Evolutionary conservation across 2,329 filamentous ascomycete species (phyloP), one percentile per base, ranked within the genome.

Genomic region (Torrubiella hemipterigena): DNA sequence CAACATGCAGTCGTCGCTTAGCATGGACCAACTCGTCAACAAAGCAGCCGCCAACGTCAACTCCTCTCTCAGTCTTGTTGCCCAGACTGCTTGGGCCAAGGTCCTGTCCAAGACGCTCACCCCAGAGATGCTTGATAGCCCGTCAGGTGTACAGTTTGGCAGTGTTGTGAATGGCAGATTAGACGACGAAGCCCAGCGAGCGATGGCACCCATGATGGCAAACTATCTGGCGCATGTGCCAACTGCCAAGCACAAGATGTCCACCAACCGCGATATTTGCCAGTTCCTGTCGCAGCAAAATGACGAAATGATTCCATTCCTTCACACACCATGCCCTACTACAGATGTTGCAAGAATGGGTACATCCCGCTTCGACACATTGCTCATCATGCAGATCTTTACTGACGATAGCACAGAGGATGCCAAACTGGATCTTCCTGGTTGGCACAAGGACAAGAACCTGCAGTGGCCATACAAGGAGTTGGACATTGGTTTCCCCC

Each of bases 271-370:
- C 27, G 33, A 38, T 21, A 25, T 27, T 2, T 32, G 30, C 22
- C 15, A 22, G 23, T 32, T 30, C 23, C 29, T 37, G 32, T 21
- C 33, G 13, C 20, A 29, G 20, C 35, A 39, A 32, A 32, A 35
- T 32, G 20, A 29, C 17, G 32, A 37, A 15, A 28, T 33, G 20
- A 28, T 31, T 27, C 31, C 35, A n/a, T 28, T 35, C 24, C 27
- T 36, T 11, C 35, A 39, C 27, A 33, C 35, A 23, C 35, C 37
- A 4, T 37, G 34, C 23, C 37, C 37, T 15, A 39, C 37, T 6
- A 18, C 34, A 19, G 35, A 30, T 27, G 29, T 31, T 26, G 35
- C 35, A 18, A 30, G 27, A 25, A 37, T 27, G 24, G 35, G 35
- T 13, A 34, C 32, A n/a, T 22, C 27, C 24, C 35, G 35, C 28